Conservation (phyloP, 75 land plant species). For the Picea glauca region DNA sequence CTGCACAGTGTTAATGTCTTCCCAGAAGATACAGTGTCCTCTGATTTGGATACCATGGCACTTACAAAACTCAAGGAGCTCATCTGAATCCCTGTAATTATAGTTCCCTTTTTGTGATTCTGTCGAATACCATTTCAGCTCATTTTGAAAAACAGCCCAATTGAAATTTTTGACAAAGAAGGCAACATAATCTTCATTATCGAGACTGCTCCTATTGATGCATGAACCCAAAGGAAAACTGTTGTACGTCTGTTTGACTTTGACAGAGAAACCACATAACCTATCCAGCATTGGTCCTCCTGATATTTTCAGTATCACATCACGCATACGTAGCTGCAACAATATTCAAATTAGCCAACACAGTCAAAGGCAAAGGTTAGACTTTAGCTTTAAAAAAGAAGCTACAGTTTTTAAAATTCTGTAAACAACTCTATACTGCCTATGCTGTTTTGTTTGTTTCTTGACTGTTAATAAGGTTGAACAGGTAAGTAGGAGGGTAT, state of each 20-base stretch:
- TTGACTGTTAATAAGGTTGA: background rate
- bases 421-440: background rate
- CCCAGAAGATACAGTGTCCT: slow-evolving; percentile 99
- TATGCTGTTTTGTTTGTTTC: background rate
- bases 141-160: slow-evolving; percentile 97
- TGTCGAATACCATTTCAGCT: slow-evolving; percentile 95
- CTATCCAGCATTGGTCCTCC: slow-evolving; percentile 54
- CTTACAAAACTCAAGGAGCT: slow-evolving; percentile 58
- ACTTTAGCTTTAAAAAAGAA: background rate
- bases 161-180: slow-evolving; percentile 82
- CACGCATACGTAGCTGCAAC: slow-evolving; percentile 76
- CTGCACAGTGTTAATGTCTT: slow-evolving; percentile 53
- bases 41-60: slow-evolving; percentile 53
- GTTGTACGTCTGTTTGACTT: slow-evolving; percentile 66
- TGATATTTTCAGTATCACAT: slow-evolving; percentile 63
- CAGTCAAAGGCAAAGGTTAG: background rate
- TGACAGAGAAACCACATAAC: slow-evolving; percentile 54
- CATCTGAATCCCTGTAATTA: slow-evolving; percentile 91
- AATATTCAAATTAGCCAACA: background rate
- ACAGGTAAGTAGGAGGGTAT: no score
- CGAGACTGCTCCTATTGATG: slow-evolving; percentile 62
- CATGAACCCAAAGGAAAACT: slow-evolving; percentile 85
- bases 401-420: background rate
- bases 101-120: slow-evolving; percentile 73
- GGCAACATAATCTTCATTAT: slow-evolving; percentile 73